Evolutionary conservation across 352 stramenopile species (phyloP).

Genomic region (Aphanomyces stellatus): DNA sequence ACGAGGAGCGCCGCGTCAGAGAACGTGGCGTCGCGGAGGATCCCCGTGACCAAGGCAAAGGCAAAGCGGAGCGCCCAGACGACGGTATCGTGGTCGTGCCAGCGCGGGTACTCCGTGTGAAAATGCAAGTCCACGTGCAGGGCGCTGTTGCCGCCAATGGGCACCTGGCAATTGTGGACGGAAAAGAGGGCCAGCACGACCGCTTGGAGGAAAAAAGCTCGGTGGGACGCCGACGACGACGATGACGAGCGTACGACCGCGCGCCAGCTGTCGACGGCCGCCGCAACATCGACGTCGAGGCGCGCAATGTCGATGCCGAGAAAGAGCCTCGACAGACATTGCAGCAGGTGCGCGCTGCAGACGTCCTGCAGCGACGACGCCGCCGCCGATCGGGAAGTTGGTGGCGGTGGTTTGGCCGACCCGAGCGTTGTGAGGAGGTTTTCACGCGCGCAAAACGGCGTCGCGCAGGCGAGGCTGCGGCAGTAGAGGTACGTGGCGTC

Average conservation of each 20-base stretch:
- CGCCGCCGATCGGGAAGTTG: neutral
- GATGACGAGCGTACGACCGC: neutral
- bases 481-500: conserved; percentile 38
- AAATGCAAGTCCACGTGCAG: neutral
- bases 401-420: neutral
- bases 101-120: neutral
- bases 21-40: neutral
- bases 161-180: conserved; percentile 27
- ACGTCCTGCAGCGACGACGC: too few relatives aligned
- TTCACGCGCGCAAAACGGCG: conserved; percentile 28
- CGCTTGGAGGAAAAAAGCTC: conserved; percentile 22
- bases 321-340: neutral
- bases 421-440: conserved; percentile 36
- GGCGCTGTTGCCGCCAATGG: neutral
- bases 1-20: conserved; percentile 22
- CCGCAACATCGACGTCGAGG: neutral
- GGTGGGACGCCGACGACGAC: neutral
- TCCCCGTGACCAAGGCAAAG: conserved; percentile 2
- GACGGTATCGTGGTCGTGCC: conserved; percentile 8
- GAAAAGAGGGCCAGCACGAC: conserved; percentile 30
- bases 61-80: neutral
- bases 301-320: neutral
- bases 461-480: conserved; percentile 33
- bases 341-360: conserved; percentile 2
- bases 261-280: neutral